These are phyloP conservation scores for Pleurozium schreberi DNA, from an alignment of 225 moss, liverwort and hornwort species.

Conservation along the genomic window DNA sequence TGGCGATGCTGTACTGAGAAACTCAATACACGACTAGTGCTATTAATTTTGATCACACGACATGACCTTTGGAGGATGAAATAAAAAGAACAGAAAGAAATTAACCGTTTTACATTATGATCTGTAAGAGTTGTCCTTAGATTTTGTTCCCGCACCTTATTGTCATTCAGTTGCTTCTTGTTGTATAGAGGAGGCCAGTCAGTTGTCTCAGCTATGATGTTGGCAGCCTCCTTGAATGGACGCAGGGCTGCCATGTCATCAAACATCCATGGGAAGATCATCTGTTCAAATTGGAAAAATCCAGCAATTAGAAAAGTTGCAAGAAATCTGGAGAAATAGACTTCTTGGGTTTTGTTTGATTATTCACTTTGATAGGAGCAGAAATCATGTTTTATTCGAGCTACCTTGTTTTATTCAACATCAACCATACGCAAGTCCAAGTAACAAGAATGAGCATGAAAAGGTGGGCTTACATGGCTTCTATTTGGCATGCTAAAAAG, in stretches of 20 bases:
- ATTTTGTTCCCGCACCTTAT: slow-evolving; percentile 37
- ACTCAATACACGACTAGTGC: neutral
- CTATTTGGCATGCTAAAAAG: neutral
- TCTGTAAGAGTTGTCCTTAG: neutral
- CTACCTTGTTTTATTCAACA: neutral
- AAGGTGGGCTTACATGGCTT: neutral
- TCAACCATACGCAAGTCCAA: neutral
- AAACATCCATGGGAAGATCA: slow-evolving; percentile 98
- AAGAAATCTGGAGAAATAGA: neutral
- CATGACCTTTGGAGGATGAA: neutral
- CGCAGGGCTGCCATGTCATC: slow-evolving; percentile 71
- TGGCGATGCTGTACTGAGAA: neutral
- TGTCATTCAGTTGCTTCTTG: slow-evolving; percentile 45
- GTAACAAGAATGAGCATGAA: neutral
- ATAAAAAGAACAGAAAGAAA: neutral
- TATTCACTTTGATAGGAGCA: neutral
- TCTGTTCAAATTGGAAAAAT: slow-evolving; percentile 26
- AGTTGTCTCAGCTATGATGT: slow-evolving; percentile 61
- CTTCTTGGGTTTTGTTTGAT: neutral
- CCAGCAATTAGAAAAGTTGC: neutral
- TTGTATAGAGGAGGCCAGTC: slow-evolving; percentile 80
- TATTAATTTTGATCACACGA: neutral
- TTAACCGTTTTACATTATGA: neutral
- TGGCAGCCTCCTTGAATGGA: slow-evolving; percentile 74
- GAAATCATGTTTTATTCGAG: neutral